Conservation (phyloP, 176 grass and related monocot genomes). For the Oryza rufipogon region DNA sequence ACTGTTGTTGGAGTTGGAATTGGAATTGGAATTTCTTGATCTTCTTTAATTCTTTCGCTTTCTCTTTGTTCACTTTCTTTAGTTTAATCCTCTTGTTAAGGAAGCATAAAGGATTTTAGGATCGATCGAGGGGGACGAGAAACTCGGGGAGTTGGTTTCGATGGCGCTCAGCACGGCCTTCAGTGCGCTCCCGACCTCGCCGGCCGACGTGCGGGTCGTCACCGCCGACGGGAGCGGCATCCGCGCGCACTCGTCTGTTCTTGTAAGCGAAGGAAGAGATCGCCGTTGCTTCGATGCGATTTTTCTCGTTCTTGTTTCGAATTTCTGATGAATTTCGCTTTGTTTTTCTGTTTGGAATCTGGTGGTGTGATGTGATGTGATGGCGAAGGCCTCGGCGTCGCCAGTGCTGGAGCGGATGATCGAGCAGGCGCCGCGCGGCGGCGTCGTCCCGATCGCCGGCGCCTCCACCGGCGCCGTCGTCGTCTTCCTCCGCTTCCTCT, state of each 20-base stretch:
- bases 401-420: slow-evolving; percentile 82
- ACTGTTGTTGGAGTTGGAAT: not conserved
- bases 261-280: slow-evolving; percentile 47
- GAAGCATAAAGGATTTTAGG: not conserved
- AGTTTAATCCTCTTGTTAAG: not conserved
- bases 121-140: not conserved
- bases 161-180: slow-evolving; percentile 1
- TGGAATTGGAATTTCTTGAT: not conserved
- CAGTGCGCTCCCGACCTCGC: slow-evolving; percentile 22
- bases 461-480: slow-evolving; percentile 53
- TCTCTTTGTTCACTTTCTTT: not conserved
- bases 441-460: slow-evolving; percentile 58
- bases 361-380: not conserved
- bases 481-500: slow-evolving; percentile 67
- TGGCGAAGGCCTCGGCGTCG: slow-evolving; percentile 56
- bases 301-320: not conserved
- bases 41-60: slow-evolving; percentile 23
- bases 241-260: slow-evolving; percentile 57
- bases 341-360: not conserved
- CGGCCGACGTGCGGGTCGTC: slow-evolving; percentile 59
- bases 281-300: not conserved
- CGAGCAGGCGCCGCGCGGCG: slow-evolving; percentile 1
- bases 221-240: slow-evolving; percentile 62
- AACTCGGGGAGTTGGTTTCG: not conserved
- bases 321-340: not conserved